Evolutionary conservation across 805 yeast species (phyloP).

Genomic region (Metschnikowia gruessii): DNA sequence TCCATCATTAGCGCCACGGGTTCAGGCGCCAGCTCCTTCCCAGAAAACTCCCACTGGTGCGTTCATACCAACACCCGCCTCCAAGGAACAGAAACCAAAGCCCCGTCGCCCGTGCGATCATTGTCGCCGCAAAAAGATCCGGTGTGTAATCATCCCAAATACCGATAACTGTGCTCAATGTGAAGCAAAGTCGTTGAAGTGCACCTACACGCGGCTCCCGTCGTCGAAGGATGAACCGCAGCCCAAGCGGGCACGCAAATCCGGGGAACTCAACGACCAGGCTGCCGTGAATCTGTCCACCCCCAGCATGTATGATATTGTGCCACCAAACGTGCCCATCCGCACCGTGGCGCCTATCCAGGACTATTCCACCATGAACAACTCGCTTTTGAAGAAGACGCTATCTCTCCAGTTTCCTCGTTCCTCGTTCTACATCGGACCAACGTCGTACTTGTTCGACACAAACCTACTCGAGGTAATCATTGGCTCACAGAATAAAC

Average conservation of each 20-base stretch:
- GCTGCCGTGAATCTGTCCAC: neutral
- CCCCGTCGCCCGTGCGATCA: constrained; percentile 71
- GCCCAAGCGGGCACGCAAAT: constrained; percentile 32
- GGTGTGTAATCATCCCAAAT: constrained; percentile 69
- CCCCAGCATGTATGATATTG: constrained; percentile 16
- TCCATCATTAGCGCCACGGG: too few relatives aligned
- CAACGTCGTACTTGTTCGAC: constrained; percentile 79
- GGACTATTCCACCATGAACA: constrained; percentile 62
- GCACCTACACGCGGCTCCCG: constrained; percentile 53
- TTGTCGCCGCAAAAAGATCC: constrained; percentile 75
- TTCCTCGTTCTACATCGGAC: constrained; percentile 84
- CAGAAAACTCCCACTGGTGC: too few relatives aligned
- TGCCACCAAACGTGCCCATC: constrained; percentile 43
- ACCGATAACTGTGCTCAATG: constrained; percentile 69
- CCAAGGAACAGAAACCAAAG: neutral
- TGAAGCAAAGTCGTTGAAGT: constrained; percentile 66
- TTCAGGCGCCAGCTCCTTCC: too few relatives aligned
- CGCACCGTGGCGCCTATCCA: constrained; percentile 59
- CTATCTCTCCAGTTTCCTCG: constrained; percentile 82
- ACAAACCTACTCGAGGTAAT: constrained; percentile 62
- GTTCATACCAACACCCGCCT: neutral
- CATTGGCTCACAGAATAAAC: constrained; percentile 33
- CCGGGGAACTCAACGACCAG: neutral
- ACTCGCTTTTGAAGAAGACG: constrained; percentile 64
- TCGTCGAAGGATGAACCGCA: constrained; percentile 41